phyloP scores from a whole-genome alignment of 2,329 filamentous ascomycete species.

The Talaromyces sp. region DNA sequence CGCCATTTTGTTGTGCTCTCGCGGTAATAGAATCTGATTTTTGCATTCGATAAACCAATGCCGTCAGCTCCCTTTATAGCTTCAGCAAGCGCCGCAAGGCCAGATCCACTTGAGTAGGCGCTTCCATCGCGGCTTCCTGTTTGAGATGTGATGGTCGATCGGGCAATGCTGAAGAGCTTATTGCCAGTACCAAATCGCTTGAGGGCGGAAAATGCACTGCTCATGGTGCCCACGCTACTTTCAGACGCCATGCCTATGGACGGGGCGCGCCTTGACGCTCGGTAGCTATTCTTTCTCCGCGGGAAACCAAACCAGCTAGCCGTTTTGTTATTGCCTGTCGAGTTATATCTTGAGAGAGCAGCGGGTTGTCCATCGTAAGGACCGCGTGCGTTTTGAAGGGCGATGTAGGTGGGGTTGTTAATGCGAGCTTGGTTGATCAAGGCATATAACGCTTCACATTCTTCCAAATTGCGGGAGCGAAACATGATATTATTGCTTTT shows the following conservation, averaged over 20 bases:
- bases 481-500: slow-evolving; percentile 82
- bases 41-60: slow-evolving; percentile 65
- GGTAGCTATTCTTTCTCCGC: slow-evolving; percentile 49
- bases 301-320: slow-evolving; percentile 48
- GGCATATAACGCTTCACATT: slow-evolving; percentile 77
- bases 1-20: slow-evolving; percentile 77
- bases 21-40: slow-evolving; percentile 79
- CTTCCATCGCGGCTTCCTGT: slow-evolving; percentile 51
- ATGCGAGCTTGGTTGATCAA: slow-evolving; percentile 85
- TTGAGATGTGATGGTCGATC: slow-evolving; percentile 64
- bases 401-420: slow-evolving; percentile 85
- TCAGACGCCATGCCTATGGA: slow-evolving; percentile 61
- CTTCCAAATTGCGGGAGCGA: slow-evolving; percentile 68
- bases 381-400: slow-evolving; percentile 65
- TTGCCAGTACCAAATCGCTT: slow-evolving; percentile 68
- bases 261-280: slow-evolving; percentile 52
- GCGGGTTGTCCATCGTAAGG: slow-evolving; percentile 53
- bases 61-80: slow-evolving; percentile 53
- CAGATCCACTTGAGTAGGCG: slow-evolving; percentile 53
- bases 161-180: slow-evolving; percentile 75
- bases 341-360: slow-evolving; percentile 46
- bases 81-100: slow-evolving; percentile 47
- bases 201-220: slow-evolving; percentile 72
- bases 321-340: slow-evolving; percentile 35
- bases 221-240: slow-evolving; percentile 69